Base-by-base conservation (phyloP, 2,329 filamentous ascomycete genomes). In the Phaeomoniella chlamydospora region DNA sequence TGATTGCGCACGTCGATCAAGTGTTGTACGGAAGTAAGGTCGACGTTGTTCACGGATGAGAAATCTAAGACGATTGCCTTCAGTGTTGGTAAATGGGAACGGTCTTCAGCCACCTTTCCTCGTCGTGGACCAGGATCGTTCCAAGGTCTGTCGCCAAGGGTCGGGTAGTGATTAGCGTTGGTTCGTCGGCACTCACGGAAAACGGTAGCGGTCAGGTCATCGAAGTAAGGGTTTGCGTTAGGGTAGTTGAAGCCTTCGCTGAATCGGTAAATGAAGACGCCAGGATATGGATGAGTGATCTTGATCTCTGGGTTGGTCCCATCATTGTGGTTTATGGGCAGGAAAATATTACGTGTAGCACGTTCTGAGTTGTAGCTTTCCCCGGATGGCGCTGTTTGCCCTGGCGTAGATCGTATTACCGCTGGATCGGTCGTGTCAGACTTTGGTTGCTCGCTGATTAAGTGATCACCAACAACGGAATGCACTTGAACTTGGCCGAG, bases 191-290 rank as follows among this genome's bases (percentile, higher is more conserved):
- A 93, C 41, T 77, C 61, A 31, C 66, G 56, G 45, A 80, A 79
- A 33, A 93, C 74, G 45, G 76, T 72, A 2, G 68, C 59, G 2
- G 75, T 72, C 35, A 93, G 67, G 49, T 84, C 74, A 50, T 94
- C 86, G 38, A 94, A 73, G 44, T 92, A 86, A 53, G 84, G 78
- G 49, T 84, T 84, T 14, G 86, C 86, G 48, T 94, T 98, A 41
- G 88, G 85, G 50, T 96, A 98, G 59, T 90, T 93, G 68, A 93
- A 94, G 31, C 87, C 84, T 61, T 96, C 88, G 0, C 81, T 77
- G 57, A 94, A 94, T 31, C 88, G 77, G 63, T 93, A 96, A 51
- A 96, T 93, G 59, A 96, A 93, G 45, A 98, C 72, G 36, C 90
- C 90, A 0, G 88, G 88, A 49, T 90, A 84, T 1, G 90, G 87